Percentiles rank a stretch among this genome's conserved stretches.
Conservation (phyloP, 2,329 filamentous ascomycete genomes). For the Ploettnerulaceae sp. region DNA sequence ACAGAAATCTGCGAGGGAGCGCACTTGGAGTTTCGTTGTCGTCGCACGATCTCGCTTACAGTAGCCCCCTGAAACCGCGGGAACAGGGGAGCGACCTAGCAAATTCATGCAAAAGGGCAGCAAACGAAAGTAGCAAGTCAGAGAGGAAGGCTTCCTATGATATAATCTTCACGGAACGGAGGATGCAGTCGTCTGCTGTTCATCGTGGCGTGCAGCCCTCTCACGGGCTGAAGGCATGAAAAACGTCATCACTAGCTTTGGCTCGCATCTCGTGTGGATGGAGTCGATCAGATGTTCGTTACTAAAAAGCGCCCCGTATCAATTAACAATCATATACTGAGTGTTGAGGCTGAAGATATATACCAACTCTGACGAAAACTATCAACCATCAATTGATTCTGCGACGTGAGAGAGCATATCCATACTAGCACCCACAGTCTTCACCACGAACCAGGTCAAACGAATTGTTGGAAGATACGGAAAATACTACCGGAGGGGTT, state of each 20-base stretch:
- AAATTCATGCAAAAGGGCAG: slow-evolving; percentile 20
- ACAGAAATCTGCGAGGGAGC: slow-evolving; percentile 28
- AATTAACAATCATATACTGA: not conserved
- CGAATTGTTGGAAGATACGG: not conserved
- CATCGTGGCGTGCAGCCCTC: not conserved
- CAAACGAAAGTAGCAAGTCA: slow-evolving; percentile 10
- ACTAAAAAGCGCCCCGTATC: not conserved
- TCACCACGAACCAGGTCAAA: slow-evolving; percentile 1
- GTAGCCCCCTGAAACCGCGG: slow-evolving; percentile 15
- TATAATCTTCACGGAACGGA: slow-evolving; percentile 12
- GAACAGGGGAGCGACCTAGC: slow-evolving; percentile 13
- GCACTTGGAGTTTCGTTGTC: slow-evolving; percentile 30
- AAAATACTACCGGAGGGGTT: slow-evolving; percentile 2
- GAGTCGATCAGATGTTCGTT: slow-evolving; percentile 1
- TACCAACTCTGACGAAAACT: not conserved
- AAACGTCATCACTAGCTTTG: not conserved
- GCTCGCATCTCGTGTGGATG: slow-evolving; percentile 9
- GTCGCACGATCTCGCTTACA: slow-evolving; percentile 33
- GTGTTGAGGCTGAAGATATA: not conserved
- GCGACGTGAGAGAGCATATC: not conserved
- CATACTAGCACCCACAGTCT: slow-evolving; percentile 1
- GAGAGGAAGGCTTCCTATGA: slow-evolving; percentile 11
- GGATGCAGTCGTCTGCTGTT: not conserved
- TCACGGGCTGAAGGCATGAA: slow-evolving; percentile 17
- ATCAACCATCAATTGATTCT: not conserved